These are phyloP conservation scores for Pilatotrama ljubarskyi DNA, from an alignment of 768 basidiomycete species.

Conservation along the genomic window DNA sequence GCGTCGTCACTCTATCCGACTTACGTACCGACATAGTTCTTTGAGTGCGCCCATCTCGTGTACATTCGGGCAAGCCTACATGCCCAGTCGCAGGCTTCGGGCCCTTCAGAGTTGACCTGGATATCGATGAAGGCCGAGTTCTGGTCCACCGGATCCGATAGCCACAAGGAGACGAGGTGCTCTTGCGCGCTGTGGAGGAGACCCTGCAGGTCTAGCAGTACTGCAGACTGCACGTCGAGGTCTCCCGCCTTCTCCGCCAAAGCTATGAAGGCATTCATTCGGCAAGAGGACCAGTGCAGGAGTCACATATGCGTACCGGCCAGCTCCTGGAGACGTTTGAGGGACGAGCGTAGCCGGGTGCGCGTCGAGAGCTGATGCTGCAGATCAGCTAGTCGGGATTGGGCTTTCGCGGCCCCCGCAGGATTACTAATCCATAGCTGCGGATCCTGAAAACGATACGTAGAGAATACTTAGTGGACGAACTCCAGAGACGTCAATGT, in stretches of 20 bases:
- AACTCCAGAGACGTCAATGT: background rate
- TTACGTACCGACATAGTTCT: slow-evolving; percentile 13
- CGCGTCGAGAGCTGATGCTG: slow-evolving; percentile 15
- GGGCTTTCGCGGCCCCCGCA: slow-evolving; percentile 10
- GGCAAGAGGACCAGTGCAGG: background rate
- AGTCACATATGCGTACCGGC: background rate
- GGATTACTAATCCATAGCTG: slow-evolving; percentile 10
- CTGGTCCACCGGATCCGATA: slow-evolving; percentile 17
- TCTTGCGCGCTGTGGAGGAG: slow-evolving; percentile 10
- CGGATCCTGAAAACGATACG: slow-evolving; percentile 1
- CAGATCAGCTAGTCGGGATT: slow-evolving; percentile 13
- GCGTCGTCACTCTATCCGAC: background rate
- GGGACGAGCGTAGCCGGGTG: background rate
- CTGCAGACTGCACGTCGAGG: slow-evolving; percentile 11
- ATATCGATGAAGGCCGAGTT: slow-evolving; percentile 24
- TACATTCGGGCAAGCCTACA: slow-evolving; percentile 24
- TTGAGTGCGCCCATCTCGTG: slow-evolving; percentile 23
- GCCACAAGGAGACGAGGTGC: slow-evolving; percentile 13
- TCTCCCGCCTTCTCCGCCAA: slow-evolving; percentile 6
- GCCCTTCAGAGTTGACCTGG: slow-evolving; percentile 18
- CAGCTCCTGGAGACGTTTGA: slow-evolving; percentile 11
- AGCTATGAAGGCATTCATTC: background rate
- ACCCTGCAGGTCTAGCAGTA: slow-evolving; percentile 14
- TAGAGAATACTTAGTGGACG: background rate
- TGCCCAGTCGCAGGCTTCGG: slow-evolving; percentile 22